Conservation (phyloP, 208 protist genomes). For the Leishmania major region DNA sequence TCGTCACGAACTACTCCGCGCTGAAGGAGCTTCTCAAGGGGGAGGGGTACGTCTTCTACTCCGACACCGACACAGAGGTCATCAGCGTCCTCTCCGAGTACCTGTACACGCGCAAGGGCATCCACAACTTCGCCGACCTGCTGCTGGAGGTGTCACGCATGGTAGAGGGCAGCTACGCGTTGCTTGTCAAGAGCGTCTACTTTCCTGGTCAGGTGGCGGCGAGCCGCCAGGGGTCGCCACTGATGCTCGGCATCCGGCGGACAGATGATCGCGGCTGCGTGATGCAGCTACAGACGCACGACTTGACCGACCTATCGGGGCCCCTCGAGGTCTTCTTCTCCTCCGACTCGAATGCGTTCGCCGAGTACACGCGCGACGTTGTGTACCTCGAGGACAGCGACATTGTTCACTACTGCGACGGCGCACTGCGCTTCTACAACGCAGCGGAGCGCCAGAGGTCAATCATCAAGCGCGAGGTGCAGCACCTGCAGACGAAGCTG, state of each 20-base stretch:
- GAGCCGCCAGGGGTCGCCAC: slow-evolving; percentile 87
- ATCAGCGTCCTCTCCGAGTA: slow-evolving; percentile 92
- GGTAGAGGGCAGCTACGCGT: slow-evolving; percentile 90
- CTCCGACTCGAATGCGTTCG: slow-evolving; percentile 95
- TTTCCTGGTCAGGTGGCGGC: slow-evolving; percentile 93
- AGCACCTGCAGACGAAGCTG: slow-evolving; percentile 81
- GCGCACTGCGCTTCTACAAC: slow-evolving; percentile 62
- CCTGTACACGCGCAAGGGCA: slow-evolving; percentile 61
- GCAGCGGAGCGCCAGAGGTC: slow-evolving; percentile 13
- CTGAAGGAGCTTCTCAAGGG: slow-evolving; percentile 73
- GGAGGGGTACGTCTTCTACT: slow-evolving; percentile 85
- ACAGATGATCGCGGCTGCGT: slow-evolving; percentile 16
- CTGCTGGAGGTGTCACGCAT: slow-evolving; percentile 49
- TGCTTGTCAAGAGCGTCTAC: slow-evolving; percentile 87
- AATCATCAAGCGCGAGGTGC: slow-evolving; percentile 47
- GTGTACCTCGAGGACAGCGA: slow-evolving; percentile 96
- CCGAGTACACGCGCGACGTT: slow-evolving; percentile 91
- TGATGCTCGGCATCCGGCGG: slow-evolving; percentile 90
- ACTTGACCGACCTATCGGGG: slow-evolving; percentile 20
- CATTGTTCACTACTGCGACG: slow-evolving; percentile 76
- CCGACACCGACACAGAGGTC: slow-evolving; percentile 96
- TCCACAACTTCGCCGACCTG: slow-evolving; percentile 59
- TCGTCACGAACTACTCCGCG: slow-evolving; percentile 94
- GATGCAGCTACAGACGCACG: slow-evolving; percentile 20
- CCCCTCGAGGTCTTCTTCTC: slow-evolving; percentile 91